Evolutionary conservation across 345 rosid genomes (phyloP).

Genomic region (Noccaea bulbosa): DNA sequence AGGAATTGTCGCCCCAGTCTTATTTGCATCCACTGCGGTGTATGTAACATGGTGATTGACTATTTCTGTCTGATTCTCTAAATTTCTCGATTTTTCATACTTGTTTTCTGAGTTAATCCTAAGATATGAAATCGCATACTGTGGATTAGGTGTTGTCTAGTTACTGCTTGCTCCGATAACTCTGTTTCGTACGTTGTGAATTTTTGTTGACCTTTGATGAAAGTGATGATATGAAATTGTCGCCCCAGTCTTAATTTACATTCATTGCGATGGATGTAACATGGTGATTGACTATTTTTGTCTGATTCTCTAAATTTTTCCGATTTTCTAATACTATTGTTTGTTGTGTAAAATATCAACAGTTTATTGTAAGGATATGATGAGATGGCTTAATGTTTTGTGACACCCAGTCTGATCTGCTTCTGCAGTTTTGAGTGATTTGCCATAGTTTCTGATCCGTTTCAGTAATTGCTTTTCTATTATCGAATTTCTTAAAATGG

Average conservation of each 20-base stretch:
- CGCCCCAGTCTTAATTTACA: conserved; percentile 93
- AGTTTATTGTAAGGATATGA: conserved; percentile 42
- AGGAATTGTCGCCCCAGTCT: conserved; percentile 90
- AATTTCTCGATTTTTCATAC: too few relatives aligned
- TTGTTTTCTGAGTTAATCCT: too few relatives aligned
- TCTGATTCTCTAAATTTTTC: conserved; percentile 18
- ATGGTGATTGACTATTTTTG: conserved; percentile 71
- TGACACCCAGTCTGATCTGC: conserved; percentile 74
- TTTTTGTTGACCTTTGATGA: neutral
- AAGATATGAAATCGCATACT: too few relatives aligned
- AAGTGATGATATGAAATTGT: conserved; percentile 72
- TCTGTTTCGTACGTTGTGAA: too few relatives aligned
- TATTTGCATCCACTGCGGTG: conserved; percentile 52
- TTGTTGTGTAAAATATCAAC: too few relatives aligned
- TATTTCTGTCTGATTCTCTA: conserved; percentile 30
- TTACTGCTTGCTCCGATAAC: too few relatives aligned
- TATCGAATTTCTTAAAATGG: too few relatives aligned
- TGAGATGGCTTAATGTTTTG: conserved; percentile 44
- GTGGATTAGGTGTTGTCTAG: too few relatives aligned
- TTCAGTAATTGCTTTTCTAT: neutral
- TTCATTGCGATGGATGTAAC: conserved; percentile 45
- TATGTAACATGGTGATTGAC: conserved; percentile 83
- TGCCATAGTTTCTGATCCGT: conserved; percentile 50
- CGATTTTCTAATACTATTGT: too few relatives aligned
- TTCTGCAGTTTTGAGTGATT: conserved; percentile 44